Evolutionary conservation across 768 basidiomycete species (phyloP).

Genomic region (Hypsizygus marmoreus): DNA sequence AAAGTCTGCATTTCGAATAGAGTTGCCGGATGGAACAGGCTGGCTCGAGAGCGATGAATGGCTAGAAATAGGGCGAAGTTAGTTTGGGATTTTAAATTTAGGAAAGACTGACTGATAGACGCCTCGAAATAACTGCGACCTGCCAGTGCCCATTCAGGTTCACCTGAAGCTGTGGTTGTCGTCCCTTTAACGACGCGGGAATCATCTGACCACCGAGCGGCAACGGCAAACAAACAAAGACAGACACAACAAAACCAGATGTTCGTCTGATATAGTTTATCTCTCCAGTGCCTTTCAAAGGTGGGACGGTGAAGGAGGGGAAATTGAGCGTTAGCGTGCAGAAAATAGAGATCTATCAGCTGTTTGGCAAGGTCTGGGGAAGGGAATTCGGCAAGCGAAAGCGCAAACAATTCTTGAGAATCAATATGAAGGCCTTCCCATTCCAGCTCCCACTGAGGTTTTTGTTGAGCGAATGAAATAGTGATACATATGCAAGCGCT

Average conservation of each 20-base stretch:
- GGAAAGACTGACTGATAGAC: conserved; percentile 46
- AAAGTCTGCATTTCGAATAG: conserved; percentile 66
- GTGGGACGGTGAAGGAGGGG: conserved; percentile 74
- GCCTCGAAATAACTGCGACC: conserved; percentile 64
- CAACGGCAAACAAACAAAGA: conserved; percentile 67
- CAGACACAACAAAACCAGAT: conserved; percentile 64
- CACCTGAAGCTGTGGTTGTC: conserved; percentile 25
- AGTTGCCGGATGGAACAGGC: conserved; percentile 55
- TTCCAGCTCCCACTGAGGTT: conserved; percentile 57
- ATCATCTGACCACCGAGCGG: conserved; percentile 66
- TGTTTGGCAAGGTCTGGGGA: conserved; percentile 56
- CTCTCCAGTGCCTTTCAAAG: conserved; percentile 63
- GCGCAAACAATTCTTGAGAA: conserved; percentile 29
- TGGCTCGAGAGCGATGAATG: conserved; percentile 50
- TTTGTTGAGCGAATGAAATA: not conserved
- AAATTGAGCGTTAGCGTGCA: conserved; percentile 54
- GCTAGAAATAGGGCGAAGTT: conserved; percentile 32
- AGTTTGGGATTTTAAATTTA: not conserved
- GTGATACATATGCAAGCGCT: conserved; percentile 19
- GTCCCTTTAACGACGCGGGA: conserved; percentile 48
- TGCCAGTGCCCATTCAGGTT: conserved; percentile 50
- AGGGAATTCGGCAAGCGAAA: conserved; percentile 54
- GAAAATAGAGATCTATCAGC: conserved; percentile 73
- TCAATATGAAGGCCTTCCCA: conserved; percentile 49
- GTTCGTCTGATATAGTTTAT: conserved; percentile 54